These are phyloP conservation scores for Eucalyptus sp. DNA, from an alignment of 345 rosid genomes.

Conservation along the genomic window DNA sequence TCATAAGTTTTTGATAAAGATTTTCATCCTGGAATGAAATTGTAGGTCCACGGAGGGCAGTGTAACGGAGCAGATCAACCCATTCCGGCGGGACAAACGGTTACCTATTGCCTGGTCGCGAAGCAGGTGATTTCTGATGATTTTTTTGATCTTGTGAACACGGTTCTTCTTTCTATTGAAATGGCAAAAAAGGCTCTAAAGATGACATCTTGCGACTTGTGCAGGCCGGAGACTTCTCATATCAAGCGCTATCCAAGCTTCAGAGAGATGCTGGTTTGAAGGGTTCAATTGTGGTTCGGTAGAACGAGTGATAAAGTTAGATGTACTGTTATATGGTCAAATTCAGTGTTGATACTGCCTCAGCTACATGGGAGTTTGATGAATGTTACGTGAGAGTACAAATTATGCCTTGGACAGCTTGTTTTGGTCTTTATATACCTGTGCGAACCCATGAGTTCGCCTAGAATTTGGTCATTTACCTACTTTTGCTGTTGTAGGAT, in stretches of 20 bases:
- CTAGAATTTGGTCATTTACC: background rate
- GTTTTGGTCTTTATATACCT: too few species aligned
- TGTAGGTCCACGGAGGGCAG: background rate
- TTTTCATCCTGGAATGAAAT: background rate
- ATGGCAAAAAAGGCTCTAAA: background rate
- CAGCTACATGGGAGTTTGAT: too few species aligned
- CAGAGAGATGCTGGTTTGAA: background rate
- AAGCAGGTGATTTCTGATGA: background rate
- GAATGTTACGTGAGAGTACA: too few species aligned
- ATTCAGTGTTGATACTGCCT: too few species aligned
- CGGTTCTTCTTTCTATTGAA: background rate
- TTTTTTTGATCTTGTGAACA: background rate
- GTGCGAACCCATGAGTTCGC: background rate
- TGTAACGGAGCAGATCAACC: background rate
- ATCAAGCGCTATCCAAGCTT: background rate
- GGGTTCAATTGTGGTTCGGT: background rate
- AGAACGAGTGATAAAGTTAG: background rate
- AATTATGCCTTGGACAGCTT: too few species aligned
- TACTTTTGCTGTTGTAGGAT: fast-evolving
- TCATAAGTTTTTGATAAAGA: fast-evolving
- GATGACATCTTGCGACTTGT: background rate
- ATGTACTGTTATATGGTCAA: background rate
- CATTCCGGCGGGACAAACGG: background rate
- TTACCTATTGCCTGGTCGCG: background rate
- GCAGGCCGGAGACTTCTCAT: background rate